phyloP scores from a whole-genome alignment of 208 protist species.

The Tetramitus jugosus region DNA sequence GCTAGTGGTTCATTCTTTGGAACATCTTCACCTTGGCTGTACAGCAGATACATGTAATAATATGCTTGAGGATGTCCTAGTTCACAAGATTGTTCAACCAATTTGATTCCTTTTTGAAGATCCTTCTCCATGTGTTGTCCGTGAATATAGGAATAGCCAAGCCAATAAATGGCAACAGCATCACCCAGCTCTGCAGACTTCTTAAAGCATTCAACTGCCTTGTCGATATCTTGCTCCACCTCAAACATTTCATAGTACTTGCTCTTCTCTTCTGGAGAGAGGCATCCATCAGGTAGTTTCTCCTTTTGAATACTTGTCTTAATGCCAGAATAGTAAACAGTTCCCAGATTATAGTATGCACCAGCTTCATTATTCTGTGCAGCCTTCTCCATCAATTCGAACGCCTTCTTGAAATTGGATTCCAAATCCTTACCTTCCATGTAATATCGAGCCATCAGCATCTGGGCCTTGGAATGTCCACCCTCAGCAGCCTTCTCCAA shows the following conservation, averaged over 20 bases:
- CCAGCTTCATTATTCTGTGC: background rate
- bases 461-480: background rate
- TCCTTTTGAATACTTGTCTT: background rate
- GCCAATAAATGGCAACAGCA: background rate
- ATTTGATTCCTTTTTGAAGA: background rate
- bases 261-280: background rate
- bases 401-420: background rate
- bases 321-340: background rate
- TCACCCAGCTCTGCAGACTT: background rate
- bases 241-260: background rate
- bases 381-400: background rate
- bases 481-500: background rate
- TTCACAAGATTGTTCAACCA: background rate
- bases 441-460: background rate
- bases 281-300: background rate
- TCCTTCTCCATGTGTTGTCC: background rate
- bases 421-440: background rate
- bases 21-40: background rate
- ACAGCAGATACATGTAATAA: background rate
- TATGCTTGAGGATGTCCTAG: background rate
- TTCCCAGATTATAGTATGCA: background rate
- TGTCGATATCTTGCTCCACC: background rate
- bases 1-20: background rate
- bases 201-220: background rate
- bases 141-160: slow-evolving; percentile 8